A percentile compares a stretch with the other conserved stretches of the same genome.
These are phyloP conservation scores for Haplosporangium sp. DNA, from an alignment of 371 early-diverging fungal species.

Conservation along the genomic window DNA sequence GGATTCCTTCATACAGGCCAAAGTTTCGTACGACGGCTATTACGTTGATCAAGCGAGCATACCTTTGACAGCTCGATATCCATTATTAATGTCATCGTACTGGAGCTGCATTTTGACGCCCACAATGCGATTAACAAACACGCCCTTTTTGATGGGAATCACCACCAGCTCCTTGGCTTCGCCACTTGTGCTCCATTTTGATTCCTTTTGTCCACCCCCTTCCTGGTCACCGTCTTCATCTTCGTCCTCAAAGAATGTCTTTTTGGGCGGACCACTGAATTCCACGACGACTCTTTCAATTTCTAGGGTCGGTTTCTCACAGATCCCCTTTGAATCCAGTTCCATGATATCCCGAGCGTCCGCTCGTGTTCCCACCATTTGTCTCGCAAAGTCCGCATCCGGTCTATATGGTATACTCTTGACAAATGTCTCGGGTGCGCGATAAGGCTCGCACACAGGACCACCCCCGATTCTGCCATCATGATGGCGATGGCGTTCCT, in stretches of 20 bases:
- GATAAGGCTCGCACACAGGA: constrained; percentile 30
- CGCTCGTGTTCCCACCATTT: constrained; percentile 42
- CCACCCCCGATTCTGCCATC: not conserved
- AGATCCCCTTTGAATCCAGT: constrained; percentile 41
- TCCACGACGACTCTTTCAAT: constrained; percentile 36
- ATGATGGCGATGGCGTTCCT: not conserved
- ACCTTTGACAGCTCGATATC: constrained; percentile 49
- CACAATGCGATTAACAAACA: constrained; percentile 37
- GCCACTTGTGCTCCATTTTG: not conserved
- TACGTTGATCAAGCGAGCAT: not conserved
- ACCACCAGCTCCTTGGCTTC: constrained; percentile 28
- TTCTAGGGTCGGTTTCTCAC: constrained; percentile 42
- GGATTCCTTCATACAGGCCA: too few relatives aligned
- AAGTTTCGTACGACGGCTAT: too few relatives aligned
- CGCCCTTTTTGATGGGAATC: constrained; percentile 43
- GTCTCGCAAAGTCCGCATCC: constrained; percentile 57
- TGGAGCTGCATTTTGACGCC: constrained; percentile 45
- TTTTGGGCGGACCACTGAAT: constrained; percentile 31
- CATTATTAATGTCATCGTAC: constrained; percentile 35
- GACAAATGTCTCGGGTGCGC: constrained; percentile 23
- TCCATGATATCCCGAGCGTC: constrained; percentile 37
- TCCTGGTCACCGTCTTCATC: not conserved
- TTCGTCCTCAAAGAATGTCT: constrained; percentile 31
- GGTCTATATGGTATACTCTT: constrained; percentile 49
- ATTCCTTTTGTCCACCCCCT: not conserved